phyloP scores from a whole-genome alignment of 768 basidiomycete species.

The Russula foetens region DNA sequence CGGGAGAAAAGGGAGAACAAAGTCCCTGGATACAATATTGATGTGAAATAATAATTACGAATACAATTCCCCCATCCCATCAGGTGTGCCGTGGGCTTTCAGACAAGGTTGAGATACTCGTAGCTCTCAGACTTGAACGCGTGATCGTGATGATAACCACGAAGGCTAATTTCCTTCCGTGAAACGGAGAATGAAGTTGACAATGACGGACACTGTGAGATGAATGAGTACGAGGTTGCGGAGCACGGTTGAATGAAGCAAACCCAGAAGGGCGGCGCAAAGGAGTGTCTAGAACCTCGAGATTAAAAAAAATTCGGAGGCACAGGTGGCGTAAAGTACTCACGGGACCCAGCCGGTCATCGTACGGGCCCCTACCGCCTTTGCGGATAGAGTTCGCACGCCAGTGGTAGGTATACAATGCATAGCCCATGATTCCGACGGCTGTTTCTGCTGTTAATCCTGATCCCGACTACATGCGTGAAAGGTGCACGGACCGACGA shows the following conservation, averaged over 20 bases:
- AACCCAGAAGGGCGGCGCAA: conserved; percentile 75
- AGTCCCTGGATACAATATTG: not conserved
- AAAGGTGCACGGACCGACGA: conserved; percentile 58
- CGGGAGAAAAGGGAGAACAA: not conserved
- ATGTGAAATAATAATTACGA: conserved; percentile 4
- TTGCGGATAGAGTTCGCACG: conserved; percentile 86
- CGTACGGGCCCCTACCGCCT: conserved; percentile 91
- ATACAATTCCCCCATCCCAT: not conserved
- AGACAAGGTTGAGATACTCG: not conserved
- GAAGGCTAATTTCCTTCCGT: conserved; percentile 28
- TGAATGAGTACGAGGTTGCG: conserved; percentile 8
- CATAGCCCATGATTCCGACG: conserved; percentile 96
- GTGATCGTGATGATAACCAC: not conserved
- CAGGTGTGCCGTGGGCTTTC: not conserved
- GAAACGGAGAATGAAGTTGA: conserved; percentile 83
- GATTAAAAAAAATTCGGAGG: conserved; percentile 16
- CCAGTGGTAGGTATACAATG: conserved; percentile 94
- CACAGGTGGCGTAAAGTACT: conserved; percentile 30
- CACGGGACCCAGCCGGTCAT: conserved; percentile 92
- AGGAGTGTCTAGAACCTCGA: conserved; percentile 55
- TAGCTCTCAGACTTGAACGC: not conserved
- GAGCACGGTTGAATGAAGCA: conserved; percentile 19
- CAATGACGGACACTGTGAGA: conserved; percentile 68
- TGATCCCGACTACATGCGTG: not conserved
- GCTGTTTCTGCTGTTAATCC: conserved; percentile 38